These are phyloP conservation scores for Sodiomyces alkalinus DNA, from an alignment of 2,329 filamentous ascomycete genomes.

Conservation along the genomic window DNA sequence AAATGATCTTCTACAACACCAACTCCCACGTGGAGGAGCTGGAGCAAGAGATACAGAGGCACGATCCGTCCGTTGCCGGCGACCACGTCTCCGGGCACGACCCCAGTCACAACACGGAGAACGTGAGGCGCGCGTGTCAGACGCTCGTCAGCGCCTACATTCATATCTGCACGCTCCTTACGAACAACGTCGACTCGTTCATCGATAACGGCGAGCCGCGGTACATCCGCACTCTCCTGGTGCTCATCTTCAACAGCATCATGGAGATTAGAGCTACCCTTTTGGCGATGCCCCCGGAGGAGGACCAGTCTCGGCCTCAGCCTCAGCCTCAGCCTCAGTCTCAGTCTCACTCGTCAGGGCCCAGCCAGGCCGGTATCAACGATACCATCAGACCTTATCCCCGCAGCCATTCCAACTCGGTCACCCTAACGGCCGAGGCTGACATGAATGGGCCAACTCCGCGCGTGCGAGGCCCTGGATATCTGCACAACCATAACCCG, in stretches of 20 bases:
- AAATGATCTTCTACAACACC: constrained; percentile 53
- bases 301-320: not conserved
- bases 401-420: constrained; percentile 36
- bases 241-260: constrained; percentile 51
- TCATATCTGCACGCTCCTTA: constrained; percentile 46
- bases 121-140: constrained; percentile 46
- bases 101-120: constrained; percentile 41
- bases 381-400: constrained; percentile 35
- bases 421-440: constrained; percentile 34
- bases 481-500: constrained; percentile 34
- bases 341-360: constrained; percentile 1
- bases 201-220: constrained; percentile 50
- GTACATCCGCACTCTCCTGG: constrained; percentile 49
- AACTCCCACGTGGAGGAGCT: constrained; percentile 51
- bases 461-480: constrained; percentile 21
- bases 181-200: constrained; percentile 47
- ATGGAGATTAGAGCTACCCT: constrained; percentile 48
- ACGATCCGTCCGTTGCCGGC: constrained; percentile 34
- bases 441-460: constrained; percentile 13
- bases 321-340: too few species aligned
- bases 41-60: constrained; percentile 48
- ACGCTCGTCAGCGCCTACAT: constrained; percentile 50
- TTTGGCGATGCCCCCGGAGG: constrained; percentile 14
- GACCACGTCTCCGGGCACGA: constrained; percentile 34
- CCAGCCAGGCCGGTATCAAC: constrained; percentile 1